Conservation (phyloP, 2,329 filamentous ascomycete genomes). For the Cryphonectria naterciae region DNA sequence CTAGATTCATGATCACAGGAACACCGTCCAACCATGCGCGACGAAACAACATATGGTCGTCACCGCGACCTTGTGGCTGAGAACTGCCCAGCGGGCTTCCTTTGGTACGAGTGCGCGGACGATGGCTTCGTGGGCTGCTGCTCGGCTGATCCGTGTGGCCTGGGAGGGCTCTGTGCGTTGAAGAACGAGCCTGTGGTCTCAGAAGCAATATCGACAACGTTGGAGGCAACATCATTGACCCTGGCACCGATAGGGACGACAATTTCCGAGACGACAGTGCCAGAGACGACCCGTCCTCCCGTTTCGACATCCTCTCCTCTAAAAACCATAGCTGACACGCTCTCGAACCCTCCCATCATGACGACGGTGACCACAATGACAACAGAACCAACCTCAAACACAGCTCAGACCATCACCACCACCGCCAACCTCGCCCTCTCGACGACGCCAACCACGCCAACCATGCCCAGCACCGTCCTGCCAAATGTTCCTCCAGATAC, state of each 20-base stretch:
- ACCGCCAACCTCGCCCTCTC: background rate
- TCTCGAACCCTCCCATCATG: background rate
- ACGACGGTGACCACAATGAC: background rate
- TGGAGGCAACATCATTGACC: constrained; percentile 7
- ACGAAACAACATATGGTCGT: background rate
- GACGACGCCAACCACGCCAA: background rate
- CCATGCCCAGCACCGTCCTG: background rate
- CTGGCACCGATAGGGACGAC: background rate
- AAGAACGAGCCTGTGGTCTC: constrained; percentile 19
- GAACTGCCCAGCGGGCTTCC: constrained; percentile 37
- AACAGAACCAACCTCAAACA: background rate
- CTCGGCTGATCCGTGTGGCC: constrained; percentile 46
- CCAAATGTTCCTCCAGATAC: background rate
- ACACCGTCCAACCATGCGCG: background rate
- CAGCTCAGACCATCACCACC: background rate
- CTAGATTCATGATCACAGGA: too few relatives aligned
- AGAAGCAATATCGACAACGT: constrained; percentile 2
- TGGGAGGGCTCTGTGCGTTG: constrained; percentile 37
- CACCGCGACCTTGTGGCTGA: background rate
- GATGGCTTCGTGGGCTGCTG: constrained; percentile 52
- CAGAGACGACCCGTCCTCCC: constrained; percentile 23
- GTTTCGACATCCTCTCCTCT: background rate
- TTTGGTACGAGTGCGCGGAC: constrained; percentile 44
- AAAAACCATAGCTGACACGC: background rate
- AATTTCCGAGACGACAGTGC: constrained; percentile 5